Base-by-base conservation (phyloP, 2,329 filamentous ascomycete species). In the Talaromyces sp. region DNA sequence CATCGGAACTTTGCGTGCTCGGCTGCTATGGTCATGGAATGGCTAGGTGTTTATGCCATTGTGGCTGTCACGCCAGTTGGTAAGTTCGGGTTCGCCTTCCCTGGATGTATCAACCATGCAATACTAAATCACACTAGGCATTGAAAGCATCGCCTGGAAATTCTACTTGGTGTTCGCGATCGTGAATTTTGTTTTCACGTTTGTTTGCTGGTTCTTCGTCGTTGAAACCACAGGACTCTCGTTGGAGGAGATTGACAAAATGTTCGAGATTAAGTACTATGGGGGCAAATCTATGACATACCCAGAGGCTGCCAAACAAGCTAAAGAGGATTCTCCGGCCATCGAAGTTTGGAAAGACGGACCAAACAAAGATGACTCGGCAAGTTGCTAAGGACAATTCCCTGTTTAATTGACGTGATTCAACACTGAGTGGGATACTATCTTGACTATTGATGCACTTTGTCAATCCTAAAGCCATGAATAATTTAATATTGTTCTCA, bases 151-250 rank as follows among this genome's bases (percentile, higher is more conserved):
- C 0, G 73, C 77, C 6, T 83, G 79, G 73, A 76, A 75, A 55
- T 83, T 80, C 56, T 83, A 77, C 70, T 74, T 83, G 37, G 74
- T 83, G 61, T 85, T 81, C 68, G 63, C 64, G 11, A 61, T 66
- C 3, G 53, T 65, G 19, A 69, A 68, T 51, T 56, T 64, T 13
- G 55, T 54, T 2, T 70, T 69, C 43, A 37, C 69, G 1, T 66
- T 67, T 9, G 57, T 65, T 19, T 62, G 64, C 8, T 70, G 65
- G 52, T 59, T 63, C 19, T 69, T 67, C 52, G 68, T 67, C 41
- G 59, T 64, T 2, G 69, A 70, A 58, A 71, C 68, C 0, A 63
- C 67, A 1, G 70, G 69, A 41, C 63, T 73, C 5, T 71, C 70
- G 1, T 63, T 77, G 2, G 73, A 76, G 60, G 70, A 76, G 43